A percentile compares a stretch with the other conserved stretches of the same genome.
phyloP scores from a whole-genome alignment of 1,139 yeast genomes.

The Geotrichum klebahnii region DNA sequence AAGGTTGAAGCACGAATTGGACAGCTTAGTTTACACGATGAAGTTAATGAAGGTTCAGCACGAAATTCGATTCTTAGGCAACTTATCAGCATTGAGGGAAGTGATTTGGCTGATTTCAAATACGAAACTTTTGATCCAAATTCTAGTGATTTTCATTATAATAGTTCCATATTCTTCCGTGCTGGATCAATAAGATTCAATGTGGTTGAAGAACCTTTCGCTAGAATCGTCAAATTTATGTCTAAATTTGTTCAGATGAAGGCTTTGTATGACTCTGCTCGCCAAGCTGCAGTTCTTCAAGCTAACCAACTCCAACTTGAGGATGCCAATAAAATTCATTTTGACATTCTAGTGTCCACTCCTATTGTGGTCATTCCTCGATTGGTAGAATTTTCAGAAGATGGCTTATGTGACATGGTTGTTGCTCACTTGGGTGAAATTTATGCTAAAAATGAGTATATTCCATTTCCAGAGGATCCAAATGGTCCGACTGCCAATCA shows the following conservation, averaged over 20 bases:
- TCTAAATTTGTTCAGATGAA: conserved; percentile 82
- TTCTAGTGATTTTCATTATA: conserved; percentile 42
- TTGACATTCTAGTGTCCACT: conserved; percentile 69
- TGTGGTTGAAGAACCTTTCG: conserved; percentile 76
- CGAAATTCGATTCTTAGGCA: conserved; percentile 59
- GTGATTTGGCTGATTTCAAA: conserved; percentile 72
- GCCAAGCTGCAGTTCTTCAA: conserved; percentile 75
- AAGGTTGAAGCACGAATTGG: conserved; percentile 75
- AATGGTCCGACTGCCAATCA: conserved; percentile 42
- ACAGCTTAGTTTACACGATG: conserved; percentile 74
- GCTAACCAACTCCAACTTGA: conserved; percentile 66
- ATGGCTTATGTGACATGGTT: conserved; percentile 50
- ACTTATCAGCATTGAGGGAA: conserved; percentile 74
- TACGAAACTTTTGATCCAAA: conserved; percentile 73
- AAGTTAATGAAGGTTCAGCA: conserved; percentile 60
- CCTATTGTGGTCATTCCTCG: conserved; percentile 82
- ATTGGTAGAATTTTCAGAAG: conserved; percentile 31
- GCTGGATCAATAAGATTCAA: conserved; percentile 73
- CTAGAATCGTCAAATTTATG: conserved; percentile 61
- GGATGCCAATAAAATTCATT: conserved; percentile 58
- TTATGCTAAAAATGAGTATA: conserved; percentile 62
- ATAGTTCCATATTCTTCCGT: conserved; percentile 59
- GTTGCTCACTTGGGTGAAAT: conserved; percentile 81
- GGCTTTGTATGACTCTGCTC: conserved; percentile 75
- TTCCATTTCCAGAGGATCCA: conserved; percentile 30